phyloP scores from a whole-genome alignment of 345 rosid genomes.

The Pugionium dolabratum region DNA sequence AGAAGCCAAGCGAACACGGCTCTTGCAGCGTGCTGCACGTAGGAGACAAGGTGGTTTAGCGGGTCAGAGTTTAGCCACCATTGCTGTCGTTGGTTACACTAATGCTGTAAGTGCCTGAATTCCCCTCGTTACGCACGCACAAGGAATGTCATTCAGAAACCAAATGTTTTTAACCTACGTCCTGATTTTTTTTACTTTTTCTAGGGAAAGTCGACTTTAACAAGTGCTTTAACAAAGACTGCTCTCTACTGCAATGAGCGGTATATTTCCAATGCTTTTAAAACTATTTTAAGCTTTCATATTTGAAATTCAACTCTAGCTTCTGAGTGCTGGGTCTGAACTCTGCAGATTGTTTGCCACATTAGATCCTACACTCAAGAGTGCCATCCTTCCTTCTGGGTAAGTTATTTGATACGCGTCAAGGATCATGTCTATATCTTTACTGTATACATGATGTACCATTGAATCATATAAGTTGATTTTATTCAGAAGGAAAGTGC shows the following conservation, averaged over 20 bases:
- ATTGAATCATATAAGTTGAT: neutral
- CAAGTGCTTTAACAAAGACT: conserved; percentile 64
- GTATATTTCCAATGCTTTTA: conserved; percentile 44
- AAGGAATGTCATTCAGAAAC: conserved; percentile 6
- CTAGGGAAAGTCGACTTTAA: conserved; percentile 92
- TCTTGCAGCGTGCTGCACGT: conserved; percentile 83
- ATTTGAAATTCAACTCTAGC: conserved; percentile 14
- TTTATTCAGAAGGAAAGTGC: conserved; percentile 72
- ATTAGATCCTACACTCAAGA: conserved; percentile 73
- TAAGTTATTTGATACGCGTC: conserved; percentile 32
- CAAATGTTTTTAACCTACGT: conserved; percentile 1
- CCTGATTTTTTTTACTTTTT: conserved; percentile 12
- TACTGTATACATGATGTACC: conserved; percentile 6
- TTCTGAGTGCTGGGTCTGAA: conserved; percentile 21
- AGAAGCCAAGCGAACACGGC: conserved; percentile 84
- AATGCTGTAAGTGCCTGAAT: conserved; percentile 74
- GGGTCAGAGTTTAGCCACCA: conserved; percentile 60
- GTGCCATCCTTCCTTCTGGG: conserved; percentile 77
- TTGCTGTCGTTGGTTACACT: conserved; percentile 96
- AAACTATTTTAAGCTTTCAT: conserved; percentile 11
- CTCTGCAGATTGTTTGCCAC: conserved; percentile 77
- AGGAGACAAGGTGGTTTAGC: conserved; percentile 54
- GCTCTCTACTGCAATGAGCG: conserved; percentile 82
- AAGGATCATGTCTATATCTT: conserved; percentile 1
- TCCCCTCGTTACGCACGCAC: neutral